phyloP scores from a whole-genome alignment of 2,329 filamentous ascomycete species.

The Blastomyces percursus region DNA sequence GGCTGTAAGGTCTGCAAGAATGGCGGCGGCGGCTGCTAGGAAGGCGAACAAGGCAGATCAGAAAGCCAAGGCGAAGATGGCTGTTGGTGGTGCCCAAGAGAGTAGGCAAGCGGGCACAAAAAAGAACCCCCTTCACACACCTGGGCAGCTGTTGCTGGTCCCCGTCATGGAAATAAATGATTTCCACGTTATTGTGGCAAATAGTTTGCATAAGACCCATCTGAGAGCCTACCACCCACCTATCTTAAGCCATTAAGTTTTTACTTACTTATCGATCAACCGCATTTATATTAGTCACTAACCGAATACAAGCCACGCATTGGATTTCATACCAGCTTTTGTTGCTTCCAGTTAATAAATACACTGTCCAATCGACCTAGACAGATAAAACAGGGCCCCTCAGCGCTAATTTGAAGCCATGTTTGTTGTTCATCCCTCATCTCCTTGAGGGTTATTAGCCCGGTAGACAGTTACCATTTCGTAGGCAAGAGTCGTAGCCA shows the following conservation, averaged over 20 bases:
- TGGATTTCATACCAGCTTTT: background rate
- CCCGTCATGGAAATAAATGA: background rate
- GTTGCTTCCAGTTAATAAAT: background rate
- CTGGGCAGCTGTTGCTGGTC: too few species aligned
- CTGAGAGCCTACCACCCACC: background rate
- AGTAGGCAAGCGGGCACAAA: background rate
- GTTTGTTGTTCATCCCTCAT: conserved; percentile 35
- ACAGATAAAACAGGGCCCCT: background rate
- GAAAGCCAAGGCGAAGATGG: background rate
- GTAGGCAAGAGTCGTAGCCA: conserved; percentile 23
- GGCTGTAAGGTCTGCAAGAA: background rate
- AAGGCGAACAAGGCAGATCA: background rate
- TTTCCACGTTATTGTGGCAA: background rate
- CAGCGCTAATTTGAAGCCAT: conserved; percentile 41
- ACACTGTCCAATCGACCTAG: background rate
- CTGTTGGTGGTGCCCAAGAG: background rate
- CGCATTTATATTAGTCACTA: background rate
- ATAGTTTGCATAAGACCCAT: background rate
- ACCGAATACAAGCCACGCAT: background rate
- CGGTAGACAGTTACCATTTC: conserved; percentile 17
- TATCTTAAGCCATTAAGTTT: background rate
- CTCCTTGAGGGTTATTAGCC: conserved; percentile 11
- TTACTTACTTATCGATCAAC: background rate
- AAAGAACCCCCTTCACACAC: background rate
- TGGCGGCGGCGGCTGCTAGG: background rate